Evolutionary conservation across 495 filamentous ascomycete genomes (phyloP).

Genomic region (Tetracladium setigerum): DNA sequence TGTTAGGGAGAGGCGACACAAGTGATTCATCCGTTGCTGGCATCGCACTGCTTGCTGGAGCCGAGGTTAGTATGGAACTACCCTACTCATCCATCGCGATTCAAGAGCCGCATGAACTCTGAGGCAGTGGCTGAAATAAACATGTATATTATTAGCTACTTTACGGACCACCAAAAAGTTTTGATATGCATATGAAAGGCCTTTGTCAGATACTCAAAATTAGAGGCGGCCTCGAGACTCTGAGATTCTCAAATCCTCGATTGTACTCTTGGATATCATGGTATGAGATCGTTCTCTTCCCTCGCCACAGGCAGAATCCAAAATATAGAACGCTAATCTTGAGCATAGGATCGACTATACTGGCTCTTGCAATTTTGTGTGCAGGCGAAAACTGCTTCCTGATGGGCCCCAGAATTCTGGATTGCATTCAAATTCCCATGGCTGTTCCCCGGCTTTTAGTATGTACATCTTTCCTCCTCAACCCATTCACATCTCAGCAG

Average conservation of each 20-base stretch:
- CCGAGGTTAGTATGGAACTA: conserved; percentile 1
- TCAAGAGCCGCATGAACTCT: background rate
- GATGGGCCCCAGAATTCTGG: background rate
- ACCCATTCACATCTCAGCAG: too few species aligned
- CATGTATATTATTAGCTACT: background rate
- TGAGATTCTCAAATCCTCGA: background rate
- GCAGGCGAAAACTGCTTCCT: background rate
- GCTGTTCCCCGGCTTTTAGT: background rate
- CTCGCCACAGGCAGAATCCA: background rate
- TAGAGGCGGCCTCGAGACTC: conserved; percentile 2
- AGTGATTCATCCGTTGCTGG: conserved; percentile 3
- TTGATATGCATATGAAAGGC: conserved; percentile 4
- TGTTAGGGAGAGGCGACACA: background rate
- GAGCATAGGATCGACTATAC: conserved; percentile 7
- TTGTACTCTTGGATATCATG: conserved; percentile 5
- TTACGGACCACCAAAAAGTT: background rate
- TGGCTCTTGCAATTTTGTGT: conserved; percentile 4
- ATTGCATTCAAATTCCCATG: background rate
- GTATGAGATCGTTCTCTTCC: background rate
- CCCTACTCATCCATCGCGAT: too few species aligned
- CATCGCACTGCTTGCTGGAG: conserved; percentile 1
- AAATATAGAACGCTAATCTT: too few species aligned
- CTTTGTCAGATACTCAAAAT: background rate
- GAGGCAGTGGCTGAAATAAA: background rate
- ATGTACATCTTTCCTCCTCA: too few species aligned